phyloP scores from a whole-genome alignment of 495 filamentous ascomycete genomes.

The Tuber melanosporum region DNA sequence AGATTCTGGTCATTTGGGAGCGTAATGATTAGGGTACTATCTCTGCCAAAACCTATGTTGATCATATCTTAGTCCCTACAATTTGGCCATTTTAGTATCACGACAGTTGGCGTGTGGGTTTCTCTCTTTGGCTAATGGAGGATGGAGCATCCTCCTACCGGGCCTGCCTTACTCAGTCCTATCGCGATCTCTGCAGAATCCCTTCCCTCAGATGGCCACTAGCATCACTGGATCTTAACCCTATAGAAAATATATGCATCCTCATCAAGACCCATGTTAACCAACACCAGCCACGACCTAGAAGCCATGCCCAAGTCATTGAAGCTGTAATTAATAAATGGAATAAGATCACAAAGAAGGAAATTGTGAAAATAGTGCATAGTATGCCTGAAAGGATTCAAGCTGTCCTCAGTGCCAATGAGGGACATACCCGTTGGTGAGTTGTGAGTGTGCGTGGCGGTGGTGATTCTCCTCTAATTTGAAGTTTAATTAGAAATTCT shows the following conservation, averaged over 20 bases:
- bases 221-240: not conserved
- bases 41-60: slow-evolving; percentile 4
- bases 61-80: slow-evolving; percentile 3
- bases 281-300: not conserved
- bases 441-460: too few relatives aligned
- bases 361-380: not conserved
- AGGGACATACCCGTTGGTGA: not conserved
- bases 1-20: slow-evolving; percentile 9
- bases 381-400: slow-evolving; percentile 9
- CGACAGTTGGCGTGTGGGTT: not conserved
- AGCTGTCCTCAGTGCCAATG: slow-evolving; percentile 5
- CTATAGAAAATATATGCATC: slow-evolving; percentile 8
- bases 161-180: not conserved
- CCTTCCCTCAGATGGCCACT: slow-evolving; percentile 6
- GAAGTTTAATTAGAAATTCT: too few relatives aligned
- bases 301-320: not conserved
- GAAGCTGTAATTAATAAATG: not conserved
- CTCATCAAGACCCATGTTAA: slow-evolving; percentile 1
- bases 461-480: too few relatives aligned
- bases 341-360: slow-evolving; percentile 7
- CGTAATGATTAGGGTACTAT: slow-evolving; percentile 14
- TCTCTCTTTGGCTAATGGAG: slow-evolving; percentile 13
- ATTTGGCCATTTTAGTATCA: slow-evolving; percentile 11
- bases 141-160: slow-evolving; percentile 12
- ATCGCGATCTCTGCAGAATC: slow-evolving; percentile 2